Base-by-base conservation (phyloP, 352 stramenopile species). In the Phytophthora palmivora region DNA sequence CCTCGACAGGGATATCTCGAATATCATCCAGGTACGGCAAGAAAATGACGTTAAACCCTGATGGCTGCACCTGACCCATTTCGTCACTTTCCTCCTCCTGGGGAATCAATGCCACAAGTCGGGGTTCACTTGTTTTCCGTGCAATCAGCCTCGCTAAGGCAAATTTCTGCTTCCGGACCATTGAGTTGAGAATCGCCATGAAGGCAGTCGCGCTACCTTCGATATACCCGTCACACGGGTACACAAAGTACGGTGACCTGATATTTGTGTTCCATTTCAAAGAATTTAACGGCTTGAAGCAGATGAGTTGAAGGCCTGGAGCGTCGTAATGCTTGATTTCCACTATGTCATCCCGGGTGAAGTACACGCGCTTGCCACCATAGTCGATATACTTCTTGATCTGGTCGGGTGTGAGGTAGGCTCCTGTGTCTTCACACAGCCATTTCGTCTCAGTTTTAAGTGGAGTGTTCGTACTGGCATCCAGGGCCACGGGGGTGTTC, bases 21-120 rank as follows among this genome's bases (percentile, higher is more conserved):
- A 95, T 91, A 48, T 95, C 87, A 56, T 95, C 87, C 19, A 92
- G 41, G 44, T 90, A 95, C 21, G 87, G 82, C 36, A 95, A 71
- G 45, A 93, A 92, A 19, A 95, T 63, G 16, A 93, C 74, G 34
- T 86, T 80, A 49, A 95, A 91, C 6, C 87, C 87, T 33, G 83
- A 83, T 1, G 84, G 82, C 58, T 91, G 84, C 18, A 95, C 72
- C 63, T 95, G 87, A 11, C 87, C 87, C 44, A 92, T 78, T 44
- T 95, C 81, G 36, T 95, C 87, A 28, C 70, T 63, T 24, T 74
- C 74, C 70, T 95, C 87, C 51, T 90, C 76, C 44, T 95, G 87
- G n/a, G 87, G 79, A 15, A 95, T 34, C 16, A 95, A 56, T 7
- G 87, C 87, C 16, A 93, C 87, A 5, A 93, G 71, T 3, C 87